Conservation (phyloP, 140 eudicot genomes). For the Oenanthe javanica region DNA sequence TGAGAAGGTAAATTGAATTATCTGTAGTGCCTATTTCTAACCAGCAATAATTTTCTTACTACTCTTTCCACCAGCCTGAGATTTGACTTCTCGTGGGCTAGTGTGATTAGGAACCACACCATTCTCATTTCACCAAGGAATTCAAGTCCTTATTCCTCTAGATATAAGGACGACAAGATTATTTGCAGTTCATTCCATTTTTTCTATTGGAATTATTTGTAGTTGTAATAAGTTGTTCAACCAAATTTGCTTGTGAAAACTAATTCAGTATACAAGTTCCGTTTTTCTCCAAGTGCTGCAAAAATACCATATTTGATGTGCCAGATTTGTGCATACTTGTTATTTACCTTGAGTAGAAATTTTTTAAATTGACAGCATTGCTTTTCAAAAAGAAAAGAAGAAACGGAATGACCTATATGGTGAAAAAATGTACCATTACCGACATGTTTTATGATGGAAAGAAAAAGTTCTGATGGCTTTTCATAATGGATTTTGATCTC, state of each 20-base stretch:
- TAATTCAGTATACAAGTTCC: not conserved
- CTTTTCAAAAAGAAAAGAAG: not conserved
- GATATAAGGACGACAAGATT: not conserved
- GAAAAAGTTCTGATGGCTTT: not conserved
- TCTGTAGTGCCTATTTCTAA: not conserved
- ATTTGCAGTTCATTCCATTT: not conserved
- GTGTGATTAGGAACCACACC: not conserved
- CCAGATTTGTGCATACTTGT: not conserved
- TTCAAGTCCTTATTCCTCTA: not conserved
- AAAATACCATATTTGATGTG: not conserved
- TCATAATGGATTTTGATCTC: not conserved
- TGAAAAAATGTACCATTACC: not conserved
- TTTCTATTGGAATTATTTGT: not conserved
- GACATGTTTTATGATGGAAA: not conserved
- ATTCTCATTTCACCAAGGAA: not conserved
- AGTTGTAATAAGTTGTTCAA: not conserved
- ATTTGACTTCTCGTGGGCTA: not conserved
- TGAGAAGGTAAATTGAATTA: slow-evolving; percentile 48
- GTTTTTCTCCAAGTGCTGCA: not conserved
- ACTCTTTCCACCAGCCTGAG: not conserved
- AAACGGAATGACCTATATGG: not conserved
- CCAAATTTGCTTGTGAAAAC: not conserved
- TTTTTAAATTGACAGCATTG: not conserved
- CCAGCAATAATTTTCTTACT: not conserved
- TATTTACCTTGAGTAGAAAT: not conserved